Percentiles rank a stretch among this genome's conserved stretches.
Evolutionary conservation across 1,139 yeast species (phyloP).

Genomic region (Pichia sp.): DNA sequence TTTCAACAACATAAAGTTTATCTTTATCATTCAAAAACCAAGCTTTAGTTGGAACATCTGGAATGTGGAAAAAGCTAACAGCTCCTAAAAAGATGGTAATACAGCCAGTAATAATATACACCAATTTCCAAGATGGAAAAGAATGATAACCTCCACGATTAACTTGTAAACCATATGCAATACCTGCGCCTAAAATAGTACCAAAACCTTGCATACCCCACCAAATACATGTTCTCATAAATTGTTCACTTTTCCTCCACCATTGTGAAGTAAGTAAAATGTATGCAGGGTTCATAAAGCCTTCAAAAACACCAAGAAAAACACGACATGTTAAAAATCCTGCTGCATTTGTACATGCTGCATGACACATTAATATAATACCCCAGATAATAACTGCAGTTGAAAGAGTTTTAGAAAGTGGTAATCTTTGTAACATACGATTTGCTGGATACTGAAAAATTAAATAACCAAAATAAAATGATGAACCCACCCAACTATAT

Average conservation of each 20-base stretch:
- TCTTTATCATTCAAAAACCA: conserved; percentile 36
- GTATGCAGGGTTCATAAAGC: conserved; percentile 52
- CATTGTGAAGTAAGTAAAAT: conserved; percentile 49
- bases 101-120: conserved; percentile 17
- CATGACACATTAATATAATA: conserved; percentile 33
- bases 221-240: conserved; percentile 42
- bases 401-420: conserved; percentile 35
- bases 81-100: conserved; percentile 18
- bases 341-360: conserved; percentile 33
- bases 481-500: conserved; percentile 49
- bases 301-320: conserved; percentile 49
- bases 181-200: conserved; percentile 44
- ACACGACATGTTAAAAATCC: conserved; percentile 36
- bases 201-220: conserved; percentile 53
- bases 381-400: conserved; percentile 40
- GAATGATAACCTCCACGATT: conserved; percentile 27
- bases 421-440: conserved; percentile 35
- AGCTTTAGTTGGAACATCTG: conserved; percentile 45
- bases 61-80: conserved; percentile 29
- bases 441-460: conserved; percentile 40
- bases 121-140: conserved; percentile 16
- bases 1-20: conserved; percentile 28
- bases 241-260: conserved; percentile 47
- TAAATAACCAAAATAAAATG: conserved; percentile 47
- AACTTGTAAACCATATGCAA: conserved; percentile 42